A percentile compares a stretch with the other conserved stretches of the same genome.
Conservation (phyloP, 2,329 filamentous ascomycete genomes). For the Harringtonia lauricola region DNA sequence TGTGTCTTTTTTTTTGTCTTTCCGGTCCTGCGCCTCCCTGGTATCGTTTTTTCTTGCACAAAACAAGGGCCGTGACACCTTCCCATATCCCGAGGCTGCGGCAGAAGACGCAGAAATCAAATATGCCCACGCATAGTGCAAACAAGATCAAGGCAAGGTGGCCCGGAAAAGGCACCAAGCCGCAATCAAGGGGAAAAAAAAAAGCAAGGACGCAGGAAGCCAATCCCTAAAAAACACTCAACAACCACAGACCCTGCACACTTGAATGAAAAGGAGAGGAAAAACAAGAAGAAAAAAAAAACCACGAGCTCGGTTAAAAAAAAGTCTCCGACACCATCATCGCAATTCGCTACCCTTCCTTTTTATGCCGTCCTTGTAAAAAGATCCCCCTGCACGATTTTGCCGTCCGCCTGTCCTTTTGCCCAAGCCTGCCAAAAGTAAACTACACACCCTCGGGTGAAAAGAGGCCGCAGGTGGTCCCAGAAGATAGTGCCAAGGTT, state of each 20-base stretch:
- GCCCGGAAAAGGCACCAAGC: neutral
- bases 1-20: conserved; percentile 3
- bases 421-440: conserved; percentile 11
- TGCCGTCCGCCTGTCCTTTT: conserved; percentile 11
- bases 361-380: conserved; percentile 9
- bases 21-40: neutral
- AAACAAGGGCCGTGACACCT: neutral
- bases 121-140: neutral
- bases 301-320: too few species aligned
- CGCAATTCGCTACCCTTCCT: conserved; percentile 9
- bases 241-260: neutral
- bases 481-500: conserved; percentile 3
- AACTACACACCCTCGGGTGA: conserved; percentile 5
- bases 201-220: neutral
- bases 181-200: neutral
- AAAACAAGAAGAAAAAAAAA: conserved; percentile 8
- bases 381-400: conserved; percentile 10
- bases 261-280: neutral
- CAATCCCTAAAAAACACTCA: neutral
- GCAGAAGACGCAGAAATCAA: neutral
- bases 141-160: neutral
- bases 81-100: too few species aligned
- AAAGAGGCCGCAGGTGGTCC: conserved; percentile 2
- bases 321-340: conserved; percentile 13
- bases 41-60: neutral